Percentiles rank a stretch among this genome's conserved stretches.
Conservation (phyloP, 345 rosid genomes). For the Acer campestre region DNA sequence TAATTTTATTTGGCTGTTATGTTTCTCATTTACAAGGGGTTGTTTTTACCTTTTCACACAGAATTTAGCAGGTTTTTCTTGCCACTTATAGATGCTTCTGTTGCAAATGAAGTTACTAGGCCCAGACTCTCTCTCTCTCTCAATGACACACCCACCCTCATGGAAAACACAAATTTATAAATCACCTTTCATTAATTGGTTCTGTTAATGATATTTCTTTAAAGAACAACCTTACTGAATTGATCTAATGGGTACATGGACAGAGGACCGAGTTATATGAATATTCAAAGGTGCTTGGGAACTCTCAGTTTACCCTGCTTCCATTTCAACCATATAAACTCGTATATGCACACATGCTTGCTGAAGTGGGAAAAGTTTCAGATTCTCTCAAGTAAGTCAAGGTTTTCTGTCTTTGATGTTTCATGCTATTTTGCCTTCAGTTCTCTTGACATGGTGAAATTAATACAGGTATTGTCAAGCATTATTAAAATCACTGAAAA, state of each 20-base stretch:
- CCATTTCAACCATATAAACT: slow-evolving; percentile 97
- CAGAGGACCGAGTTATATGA: slow-evolving; percentile 99
- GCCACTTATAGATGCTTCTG: slow-evolving; percentile 9
- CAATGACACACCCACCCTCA: neutral
- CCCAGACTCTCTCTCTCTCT: neutral
- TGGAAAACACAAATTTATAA: neutral
- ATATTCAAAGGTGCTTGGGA: slow-evolving; percentile 92
- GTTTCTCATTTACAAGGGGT: slow-evolving; percentile 1
- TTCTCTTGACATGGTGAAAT: slow-evolving; percentile 29
- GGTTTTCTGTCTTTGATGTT: slow-evolving; percentile 2
- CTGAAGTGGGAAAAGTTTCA: slow-evolving; percentile 95
- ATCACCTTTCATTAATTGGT: neutral
- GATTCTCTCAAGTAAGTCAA: slow-evolving; percentile 82
- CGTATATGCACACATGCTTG: slow-evolving; percentile 95
- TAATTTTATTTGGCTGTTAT: slow-evolving; percentile 13
- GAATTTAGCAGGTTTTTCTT: too few relatives aligned
- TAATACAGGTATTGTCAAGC: slow-evolving; percentile 77
- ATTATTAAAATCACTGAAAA: slow-evolving; percentile 61
- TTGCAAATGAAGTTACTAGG: neutral
- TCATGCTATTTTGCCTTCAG: slow-evolving; percentile 21
- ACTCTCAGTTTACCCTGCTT: slow-evolving; percentile 83
- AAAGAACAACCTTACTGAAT: slow-evolving; percentile 14
- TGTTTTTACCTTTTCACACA: too few relatives aligned
- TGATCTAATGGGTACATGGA: slow-evolving; percentile 34
- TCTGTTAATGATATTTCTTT: neutral